Evolutionary conservation across 345 rosid genomes (phyloP), one percentile per base, ranked within the genome.

Genomic region (Rhodamnia rubescens): DNA sequence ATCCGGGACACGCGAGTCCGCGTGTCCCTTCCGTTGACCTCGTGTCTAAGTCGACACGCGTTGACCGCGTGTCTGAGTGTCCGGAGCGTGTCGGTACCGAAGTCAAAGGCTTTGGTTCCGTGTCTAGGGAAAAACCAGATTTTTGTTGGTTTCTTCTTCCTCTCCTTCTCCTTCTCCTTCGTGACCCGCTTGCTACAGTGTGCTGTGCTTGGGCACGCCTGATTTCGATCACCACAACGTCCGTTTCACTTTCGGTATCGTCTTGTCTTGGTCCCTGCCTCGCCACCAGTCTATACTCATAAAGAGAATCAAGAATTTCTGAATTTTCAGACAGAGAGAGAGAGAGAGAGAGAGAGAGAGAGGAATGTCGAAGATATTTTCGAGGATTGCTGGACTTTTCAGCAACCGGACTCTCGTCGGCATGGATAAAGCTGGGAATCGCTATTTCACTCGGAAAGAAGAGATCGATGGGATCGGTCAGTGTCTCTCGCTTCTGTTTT

Each of bases 381-480:
- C 94, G 32, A 92, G 93, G 88, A 87, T 97, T 81, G 89, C 93
- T 58, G 97, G 96, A 87, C 92, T 90, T 85, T 94, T 95, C 90
- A 91, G 87, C 75, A 90, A 86, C 89, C 92, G 92, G 69, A 89
- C 86, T 58, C 85, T 88, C 24, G 91, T 86, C 58, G 98, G 99
- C 59, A 83, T 84, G 57, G 99, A 95, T 90, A 91, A 93, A 86
- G 89, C 93, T 22, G 98, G 99, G 83, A 97, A 95, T 85, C 93
- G 92, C 26, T 97, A 97, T 87, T 96, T 96, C 89, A 82, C 98
- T 83, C 89, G 94, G 88, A 89, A 61, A 44, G 98, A 96, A 89
- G 93, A 92, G 95, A 91, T 95, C 74, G 98, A 96, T 88, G 98
- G 99, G 81, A 84, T 94, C 87, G 85, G 98, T 95, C 91, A 92